These are phyloP conservation scores for Hemileccinum impolitum DNA, from an alignment of 768 basidiomycete species.

Conservation along the genomic window DNA sequence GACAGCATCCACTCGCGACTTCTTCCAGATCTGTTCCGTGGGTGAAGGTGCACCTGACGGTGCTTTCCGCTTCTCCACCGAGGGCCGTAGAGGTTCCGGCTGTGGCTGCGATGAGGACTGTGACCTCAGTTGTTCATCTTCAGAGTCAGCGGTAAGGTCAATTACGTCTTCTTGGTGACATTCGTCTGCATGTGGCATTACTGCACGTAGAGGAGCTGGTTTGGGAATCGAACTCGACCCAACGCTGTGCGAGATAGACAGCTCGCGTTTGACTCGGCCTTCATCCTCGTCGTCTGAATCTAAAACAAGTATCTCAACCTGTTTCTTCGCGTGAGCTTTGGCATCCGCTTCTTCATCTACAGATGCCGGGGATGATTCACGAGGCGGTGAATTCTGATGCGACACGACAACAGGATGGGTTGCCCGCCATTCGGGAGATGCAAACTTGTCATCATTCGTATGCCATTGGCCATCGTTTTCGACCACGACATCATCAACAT, in stretches of 20 bases:
- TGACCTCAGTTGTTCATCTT: constrained; percentile 56
- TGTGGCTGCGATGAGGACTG: constrained; percentile 28
- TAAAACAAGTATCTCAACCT: constrained; percentile 59
- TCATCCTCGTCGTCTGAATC: constrained; percentile 80
- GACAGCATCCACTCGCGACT: constrained; percentile 39
- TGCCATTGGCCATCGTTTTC: constrained; percentile 98
- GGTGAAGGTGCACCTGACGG: constrained; percentile 47
- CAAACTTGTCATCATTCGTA: constrained; percentile 82
- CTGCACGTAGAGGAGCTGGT: constrained; percentile 17
- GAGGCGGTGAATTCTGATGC: constrained; percentile 28
- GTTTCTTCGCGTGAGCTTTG: constrained; percentile 45
- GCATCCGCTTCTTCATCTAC: constrained; percentile 29
- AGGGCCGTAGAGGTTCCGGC: constrained; percentile 26
- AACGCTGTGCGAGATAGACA: constrained; percentile 64
- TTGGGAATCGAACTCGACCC: constrained; percentile 36
- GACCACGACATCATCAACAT: constrained; percentile 87
- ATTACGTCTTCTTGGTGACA: constrained; percentile 57
- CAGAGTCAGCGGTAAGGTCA: constrained; percentile 79
- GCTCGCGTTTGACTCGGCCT: constrained; percentile 68
- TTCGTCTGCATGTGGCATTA: constrained; percentile 20
- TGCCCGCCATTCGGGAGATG: constrained; percentile 67
- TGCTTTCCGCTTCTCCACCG: constrained; percentile 58
- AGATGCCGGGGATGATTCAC: constrained; percentile 25
- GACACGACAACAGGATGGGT: constrained; percentile 39
- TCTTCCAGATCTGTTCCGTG: constrained; percentile 75